These are phyloP conservation scores for Cytospora mali DNA, from an alignment of 2,329 filamentous ascomycete genomes.

Conservation along the genomic window DNA sequence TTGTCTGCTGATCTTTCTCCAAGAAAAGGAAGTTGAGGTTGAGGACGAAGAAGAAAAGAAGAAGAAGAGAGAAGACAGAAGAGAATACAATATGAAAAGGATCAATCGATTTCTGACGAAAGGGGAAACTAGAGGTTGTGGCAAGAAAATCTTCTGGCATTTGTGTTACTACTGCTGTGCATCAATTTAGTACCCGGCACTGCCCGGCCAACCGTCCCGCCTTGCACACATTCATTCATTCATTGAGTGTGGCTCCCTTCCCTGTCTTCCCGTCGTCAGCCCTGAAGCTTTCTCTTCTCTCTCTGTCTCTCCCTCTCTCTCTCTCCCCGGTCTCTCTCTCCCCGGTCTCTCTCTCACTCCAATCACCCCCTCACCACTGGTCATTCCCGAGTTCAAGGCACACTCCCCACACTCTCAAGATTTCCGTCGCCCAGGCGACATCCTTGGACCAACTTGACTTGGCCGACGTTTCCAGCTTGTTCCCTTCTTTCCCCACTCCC, in stretches of 20 bases:
- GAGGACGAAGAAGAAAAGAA: too few relatives aligned
- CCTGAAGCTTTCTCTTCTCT: constrained; percentile 9
- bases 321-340: constrained; percentile 1
- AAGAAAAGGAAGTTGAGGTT: too few relatives aligned
- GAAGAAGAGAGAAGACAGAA: too few relatives aligned
- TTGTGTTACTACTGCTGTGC: background rate
- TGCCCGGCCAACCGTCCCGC: constrained; percentile 14
- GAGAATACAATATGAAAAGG: too few relatives aligned
- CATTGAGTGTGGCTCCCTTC: too few relatives aligned
- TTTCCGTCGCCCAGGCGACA: constrained; percentile 11
- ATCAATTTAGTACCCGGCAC: background rate
- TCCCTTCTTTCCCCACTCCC: background rate
- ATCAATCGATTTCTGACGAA: background rate
- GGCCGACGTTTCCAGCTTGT: background rate
- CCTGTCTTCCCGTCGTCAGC: constrained; percentile 20
- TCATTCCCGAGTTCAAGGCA: background rate
- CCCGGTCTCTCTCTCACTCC: constrained; percentile 4
- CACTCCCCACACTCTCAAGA: background rate
- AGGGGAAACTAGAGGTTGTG: background rate
- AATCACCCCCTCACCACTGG: background rate
- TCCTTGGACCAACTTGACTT: background rate
- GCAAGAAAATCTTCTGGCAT: background rate
- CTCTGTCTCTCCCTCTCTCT: too few relatives aligned
- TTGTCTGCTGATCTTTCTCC: too few relatives aligned
- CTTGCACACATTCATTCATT: too few relatives aligned